These are phyloP conservation scores for Talaromyces pinophilus DNA, from an alignment of 2,329 filamentous ascomycete genomes.

Conservation along the genomic window DNA sequence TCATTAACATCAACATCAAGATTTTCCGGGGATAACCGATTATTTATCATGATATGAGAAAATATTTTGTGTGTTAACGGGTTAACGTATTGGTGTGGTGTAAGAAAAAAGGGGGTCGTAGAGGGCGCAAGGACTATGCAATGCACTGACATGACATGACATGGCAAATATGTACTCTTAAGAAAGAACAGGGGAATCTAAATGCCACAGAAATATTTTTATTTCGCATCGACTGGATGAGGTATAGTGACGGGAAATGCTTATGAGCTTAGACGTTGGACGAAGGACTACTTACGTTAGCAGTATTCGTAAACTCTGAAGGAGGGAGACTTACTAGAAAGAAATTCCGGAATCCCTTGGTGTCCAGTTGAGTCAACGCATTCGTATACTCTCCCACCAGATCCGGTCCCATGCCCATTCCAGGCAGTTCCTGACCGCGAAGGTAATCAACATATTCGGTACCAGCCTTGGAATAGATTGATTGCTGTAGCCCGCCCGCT, in stretches of 20 bases:
- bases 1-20: background rate
- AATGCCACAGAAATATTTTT: slow-evolving; percentile 3
- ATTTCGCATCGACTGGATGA: background rate
- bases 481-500: slow-evolving; percentile 82
- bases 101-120: background rate
- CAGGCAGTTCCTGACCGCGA: slow-evolving; percentile 47
- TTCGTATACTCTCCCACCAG: slow-evolving; percentile 51
- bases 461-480: slow-evolving; percentile 87
- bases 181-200: slow-evolving; percentile 26
- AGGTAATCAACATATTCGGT: slow-evolving; percentile 67
- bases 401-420: slow-evolving; percentile 50
- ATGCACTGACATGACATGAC: slow-evolving; percentile 27
- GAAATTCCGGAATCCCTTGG: slow-evolving; percentile 51
- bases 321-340: slow-evolving; percentile 44
- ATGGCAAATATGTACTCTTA: slow-evolving; percentile 27
- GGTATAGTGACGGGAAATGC: background rate
- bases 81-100: background rate
- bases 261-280: slow-evolving; percentile 49
- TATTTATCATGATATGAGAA: background rate
- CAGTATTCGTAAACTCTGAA: background rate
- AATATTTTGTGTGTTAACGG: background rate
- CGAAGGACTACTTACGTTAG: slow-evolving; percentile 40
- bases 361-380: slow-evolving; percentile 47
- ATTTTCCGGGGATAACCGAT: background rate
- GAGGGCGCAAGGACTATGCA: slow-evolving; percentile 24